Percentiles rank a stretch among this genome's conserved stretches.
These are phyloP conservation scores for Nasturtium officinale DNA, from an alignment of 345 rosid species.

Conservation along the genomic window DNA sequence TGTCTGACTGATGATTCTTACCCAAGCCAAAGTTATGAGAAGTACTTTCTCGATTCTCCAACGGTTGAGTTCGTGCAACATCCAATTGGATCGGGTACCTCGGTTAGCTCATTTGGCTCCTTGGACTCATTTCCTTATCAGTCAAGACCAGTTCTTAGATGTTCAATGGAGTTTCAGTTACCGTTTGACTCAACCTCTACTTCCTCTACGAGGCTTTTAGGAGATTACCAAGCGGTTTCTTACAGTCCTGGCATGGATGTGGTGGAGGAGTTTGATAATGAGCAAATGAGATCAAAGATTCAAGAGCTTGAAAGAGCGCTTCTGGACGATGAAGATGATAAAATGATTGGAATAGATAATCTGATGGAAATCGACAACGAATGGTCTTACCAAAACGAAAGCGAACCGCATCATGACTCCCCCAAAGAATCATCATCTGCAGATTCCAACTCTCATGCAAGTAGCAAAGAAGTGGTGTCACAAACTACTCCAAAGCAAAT, in stretches of 20 bases:
- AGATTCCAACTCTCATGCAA: constrained; percentile 72
- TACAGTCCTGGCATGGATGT: constrained; percentile 59
- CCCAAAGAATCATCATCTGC: constrained; percentile 84
- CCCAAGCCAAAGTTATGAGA: constrained; percentile 73
- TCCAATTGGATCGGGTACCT: constrained; percentile 58
- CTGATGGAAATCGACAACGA: constrained; percentile 84
- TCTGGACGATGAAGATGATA: constrained; percentile 70
- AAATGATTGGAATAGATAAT: constrained; percentile 47
- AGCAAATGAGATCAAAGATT: constrained; percentile 70
- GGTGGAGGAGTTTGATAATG: constrained; percentile 59
- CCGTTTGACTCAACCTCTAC: constrained; percentile 47
- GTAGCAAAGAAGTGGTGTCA: constrained; percentile 65
- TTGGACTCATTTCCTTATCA: constrained; percentile 52
- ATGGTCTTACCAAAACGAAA: constrained; percentile 65
- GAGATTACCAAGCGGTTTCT: constrained; percentile 46
- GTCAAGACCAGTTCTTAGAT: constrained; percentile 53
- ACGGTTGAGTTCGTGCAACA: constrained; percentile 53
- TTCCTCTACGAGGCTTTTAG: constrained; percentile 31
- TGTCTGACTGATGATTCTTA: constrained; percentile 65
- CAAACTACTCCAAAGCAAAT: constrained; percentile 65
- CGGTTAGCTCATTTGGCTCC: constrained; percentile 54
- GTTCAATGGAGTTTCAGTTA: constrained; percentile 48
- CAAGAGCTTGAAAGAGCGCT: constrained; percentile 87
- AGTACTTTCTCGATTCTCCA: constrained; percentile 79
- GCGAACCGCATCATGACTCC: constrained; percentile 61